Percentiles rank a stretch among this genome's conserved stretches.
Conservation (phyloP, 257 asterid species). For the Nyctanthes arbortristis region DNA sequence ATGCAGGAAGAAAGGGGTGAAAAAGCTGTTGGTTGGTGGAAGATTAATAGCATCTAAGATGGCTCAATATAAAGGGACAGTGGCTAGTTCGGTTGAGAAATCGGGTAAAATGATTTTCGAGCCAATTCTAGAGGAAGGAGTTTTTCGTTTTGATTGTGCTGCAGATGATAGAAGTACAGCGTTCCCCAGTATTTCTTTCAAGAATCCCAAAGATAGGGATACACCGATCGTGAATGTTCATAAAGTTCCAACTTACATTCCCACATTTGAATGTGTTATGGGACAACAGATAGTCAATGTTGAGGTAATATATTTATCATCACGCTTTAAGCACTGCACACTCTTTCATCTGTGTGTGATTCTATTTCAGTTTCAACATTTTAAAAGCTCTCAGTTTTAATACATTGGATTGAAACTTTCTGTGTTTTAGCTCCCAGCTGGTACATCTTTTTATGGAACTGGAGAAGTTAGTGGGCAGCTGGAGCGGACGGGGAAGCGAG, state of each 20-base stretch:
- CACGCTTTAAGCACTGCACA: slow-evolving; percentile 4
- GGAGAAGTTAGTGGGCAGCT: slow-evolving; percentile 92
- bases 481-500: slow-evolving; percentile 96
- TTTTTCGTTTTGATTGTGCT: slow-evolving; percentile 90
- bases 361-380: not conserved
- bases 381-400: not conserved
- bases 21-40: slow-evolving; percentile 35
- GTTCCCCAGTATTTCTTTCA: slow-evolving; percentile 80
- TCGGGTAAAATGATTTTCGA: slow-evolving; percentile 73
- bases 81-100: slow-evolving; percentile 32
- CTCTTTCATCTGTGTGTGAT: slow-evolving; percentile 1
- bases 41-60: slow-evolving; percentile 43
- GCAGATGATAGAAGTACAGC: slow-evolving; percentile 67
- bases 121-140: slow-evolving; percentile 89
- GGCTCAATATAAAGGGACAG: slow-evolving; percentile 50
- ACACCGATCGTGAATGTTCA: slow-evolving; percentile 43
- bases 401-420: slow-evolving; percentile 24
- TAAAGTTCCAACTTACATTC: slow-evolving; percentile 57
- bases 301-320: slow-evolving; percentile 49
- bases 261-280: slow-evolving; percentile 57
- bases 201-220: no score
- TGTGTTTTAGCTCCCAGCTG: slow-evolving; percentile 67
- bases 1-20: slow-evolving; percentile 36
- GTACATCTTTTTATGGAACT: slow-evolving; percentile 91
- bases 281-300: slow-evolving; percentile 72